A percentile compares a stretch with the other conserved stretches of the same genome.
Conservation (phyloP, 208 protist species). For the Novymonas esmeraldas region DNA sequence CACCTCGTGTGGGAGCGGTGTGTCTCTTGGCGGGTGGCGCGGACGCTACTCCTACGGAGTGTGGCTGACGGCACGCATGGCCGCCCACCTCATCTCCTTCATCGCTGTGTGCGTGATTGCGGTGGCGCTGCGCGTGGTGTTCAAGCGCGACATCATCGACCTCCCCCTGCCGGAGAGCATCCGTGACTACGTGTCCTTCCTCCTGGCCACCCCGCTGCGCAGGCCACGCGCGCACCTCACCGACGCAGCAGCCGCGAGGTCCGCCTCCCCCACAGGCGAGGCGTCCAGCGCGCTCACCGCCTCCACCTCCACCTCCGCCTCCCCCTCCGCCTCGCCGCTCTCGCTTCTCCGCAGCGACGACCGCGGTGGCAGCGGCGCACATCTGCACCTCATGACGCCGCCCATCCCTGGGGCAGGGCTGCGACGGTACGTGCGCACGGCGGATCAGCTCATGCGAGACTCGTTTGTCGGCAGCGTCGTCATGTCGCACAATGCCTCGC, state of each 20-base stretch:
- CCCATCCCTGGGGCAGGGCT: constrained; percentile 30
- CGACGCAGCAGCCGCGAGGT: neutral
- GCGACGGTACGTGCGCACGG: constrained; percentile 35
- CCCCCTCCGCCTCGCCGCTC: neutral
- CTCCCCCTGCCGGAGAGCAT: constrained; percentile 51
- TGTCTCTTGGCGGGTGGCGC: neutral
- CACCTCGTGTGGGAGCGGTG: neutral
- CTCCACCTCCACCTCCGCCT: no score
- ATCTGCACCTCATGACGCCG: neutral
- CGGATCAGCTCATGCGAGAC: constrained; percentile 33
- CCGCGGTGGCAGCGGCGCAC: neutral
- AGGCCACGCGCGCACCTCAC: constrained; percentile 6
- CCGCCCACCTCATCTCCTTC: constrained; percentile 48
- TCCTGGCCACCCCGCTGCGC: constrained; percentile 40
- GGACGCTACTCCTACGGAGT: constrained; percentile 35
- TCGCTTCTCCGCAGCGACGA: neutral
- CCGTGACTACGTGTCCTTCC: constrained; percentile 33
- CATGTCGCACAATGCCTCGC: constrained; percentile 22
- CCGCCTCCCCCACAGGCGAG: neutral
- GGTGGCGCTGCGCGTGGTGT: constrained; percentile 43
- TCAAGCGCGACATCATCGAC: constrained; percentile 46
- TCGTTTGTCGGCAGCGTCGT: constrained; percentile 31
- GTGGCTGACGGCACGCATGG: constrained; percentile 36
- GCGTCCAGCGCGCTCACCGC: neutral
- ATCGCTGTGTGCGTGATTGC: constrained; percentile 41